Evolutionary conservation across 441 rosid species (phyloP), one percentile per base, ranked within the genome.

Genomic region (Erodium texanum): DNA sequence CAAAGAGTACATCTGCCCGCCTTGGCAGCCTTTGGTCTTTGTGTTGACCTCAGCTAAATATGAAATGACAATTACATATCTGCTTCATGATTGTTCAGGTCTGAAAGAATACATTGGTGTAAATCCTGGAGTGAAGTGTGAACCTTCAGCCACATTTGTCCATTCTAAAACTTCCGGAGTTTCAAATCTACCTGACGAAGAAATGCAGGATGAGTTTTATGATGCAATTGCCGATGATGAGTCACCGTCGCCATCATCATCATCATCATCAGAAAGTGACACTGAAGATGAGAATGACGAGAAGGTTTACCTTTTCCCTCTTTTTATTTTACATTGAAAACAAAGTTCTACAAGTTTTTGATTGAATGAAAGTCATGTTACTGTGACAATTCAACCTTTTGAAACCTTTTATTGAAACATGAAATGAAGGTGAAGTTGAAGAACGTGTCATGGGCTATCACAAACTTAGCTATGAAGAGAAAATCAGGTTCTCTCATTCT

Each of bases 51-150:
- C 63, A 59, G n/a, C 14, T 27, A 7, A 5, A 59, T 68, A 19
- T 38, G 10, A 61, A 64, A 64, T 52, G 66, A 63, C 12, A 16
- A 1, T 81, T 38, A 61, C 27, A 29, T 67, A 65, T 62, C 52
- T 71, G 70, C 67, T 77, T 74, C 65, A 67, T 74, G 59, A 23
- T 74, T 77, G 58, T 70, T 74, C 86, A 92, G 99, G 96, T 80
- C 81, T 95, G 74, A 92, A 92, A 78, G 98, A 95, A 79, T 95
- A 87, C 74, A 81, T 95, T 64, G 94, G 89, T 78, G 99, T 98
- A 74, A 95, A 89, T 77, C 99, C 97, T 69, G 86, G 83, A 32
- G 78, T 90, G 70, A 86, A 82, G 77, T 74, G 76, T 73, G 90
- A 84, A 76, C 67, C 81, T 71, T 72, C 92, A 19, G 69, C 81